A percentile compares a stretch with the other conserved stretches of the same genome.
Evolutionary conservation across 116 monocot genomes (phyloP).

Genomic region (Dioscorea cayenensis): DNA sequence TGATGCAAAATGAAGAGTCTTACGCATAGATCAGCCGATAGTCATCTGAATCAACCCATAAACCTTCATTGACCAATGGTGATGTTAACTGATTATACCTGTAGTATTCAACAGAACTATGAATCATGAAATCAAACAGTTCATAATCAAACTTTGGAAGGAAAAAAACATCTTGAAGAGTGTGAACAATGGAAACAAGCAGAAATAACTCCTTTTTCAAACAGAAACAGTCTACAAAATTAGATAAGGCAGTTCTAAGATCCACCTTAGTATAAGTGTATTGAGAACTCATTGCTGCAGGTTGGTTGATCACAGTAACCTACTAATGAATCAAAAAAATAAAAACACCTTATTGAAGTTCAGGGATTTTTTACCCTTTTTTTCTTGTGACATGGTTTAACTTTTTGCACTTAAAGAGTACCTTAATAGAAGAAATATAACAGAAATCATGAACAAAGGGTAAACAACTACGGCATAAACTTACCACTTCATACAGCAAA

Average conservation of each 20-base stretch:
- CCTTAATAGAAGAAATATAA: no score
- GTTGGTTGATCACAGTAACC: no score
- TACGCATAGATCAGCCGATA: constrained; percentile 26
- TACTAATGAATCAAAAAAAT: no score
- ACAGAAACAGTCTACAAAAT: not conserved
- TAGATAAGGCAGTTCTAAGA: not conserved
- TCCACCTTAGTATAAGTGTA: no score
- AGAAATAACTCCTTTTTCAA: no score
- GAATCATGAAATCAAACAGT: not conserved
- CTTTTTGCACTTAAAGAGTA: no score
- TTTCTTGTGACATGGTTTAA: no score
- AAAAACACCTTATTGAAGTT: no score
- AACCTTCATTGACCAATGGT: constrained; percentile 35
- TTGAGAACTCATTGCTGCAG: no score
- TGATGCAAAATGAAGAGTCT: not conserved
- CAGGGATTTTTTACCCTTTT: no score
- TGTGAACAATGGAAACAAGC: not conserved
- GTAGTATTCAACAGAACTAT: constrained; percentile 8
- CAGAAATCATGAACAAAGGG: not conserved
- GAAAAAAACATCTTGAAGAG: not conserved
- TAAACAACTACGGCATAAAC: not conserved
- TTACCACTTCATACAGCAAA: constrained; percentile 50
- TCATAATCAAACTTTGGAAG: not conserved
- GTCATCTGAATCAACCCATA: constrained; percentile 52
- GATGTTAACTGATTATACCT: constrained; percentile 52